Evolutionary conservation across 352 stramenopile genomes (phyloP), one percentile per base, ranked within the genome.

Genomic region (Pythium pyrilobum): DNA sequence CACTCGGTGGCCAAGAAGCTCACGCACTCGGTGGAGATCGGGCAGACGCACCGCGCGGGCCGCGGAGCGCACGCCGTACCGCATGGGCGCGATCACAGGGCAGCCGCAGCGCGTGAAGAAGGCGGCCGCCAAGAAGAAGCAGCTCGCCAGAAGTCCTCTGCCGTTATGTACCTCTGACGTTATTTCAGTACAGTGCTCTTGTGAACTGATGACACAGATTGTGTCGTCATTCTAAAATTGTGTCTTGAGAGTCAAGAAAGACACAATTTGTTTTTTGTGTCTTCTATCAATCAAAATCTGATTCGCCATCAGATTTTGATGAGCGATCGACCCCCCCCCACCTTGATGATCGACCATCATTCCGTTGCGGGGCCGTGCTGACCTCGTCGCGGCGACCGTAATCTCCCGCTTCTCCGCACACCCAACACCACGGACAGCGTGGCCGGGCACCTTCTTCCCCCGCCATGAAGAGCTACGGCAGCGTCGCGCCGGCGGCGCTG

Each of bases 391-490:
- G 25, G 3, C 15, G 16, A n/a, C 8, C 24, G 8, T 49, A 49
- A 49, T 49, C 42, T 40, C 23, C 13, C 3, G 20, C 3, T 21
- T 39, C 33, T 16, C 7, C 33, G 5, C 1, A 39, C 33, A 34
- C 12, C 29, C 29, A 34, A 34, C 7, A 34, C 12, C 7, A 34
- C 7, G 12, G 12, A 34, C 7, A 34, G 29, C 29, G 12, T 34
- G 7, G 7, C n/a, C n/a, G n/a, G n/a, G n/a, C n/a, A n/a, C n/a
- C n/a, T 39, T 39, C 20, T 39, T 4, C 10, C 12, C 13, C 13
- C 3, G 40, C 18, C 43, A 65, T 65, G 57, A 59, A 59, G 49
- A 60, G 58, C 51, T 66, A 66, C 58, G 58, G 58, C 50, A 66
- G 50, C 38, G 58, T 66, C 20, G 37, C 38, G 31, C 58, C 58